phyloP scores from a whole-genome alignment of 2,329 filamentous ascomycete genomes.

The Clonostachys byssicola region DNA sequence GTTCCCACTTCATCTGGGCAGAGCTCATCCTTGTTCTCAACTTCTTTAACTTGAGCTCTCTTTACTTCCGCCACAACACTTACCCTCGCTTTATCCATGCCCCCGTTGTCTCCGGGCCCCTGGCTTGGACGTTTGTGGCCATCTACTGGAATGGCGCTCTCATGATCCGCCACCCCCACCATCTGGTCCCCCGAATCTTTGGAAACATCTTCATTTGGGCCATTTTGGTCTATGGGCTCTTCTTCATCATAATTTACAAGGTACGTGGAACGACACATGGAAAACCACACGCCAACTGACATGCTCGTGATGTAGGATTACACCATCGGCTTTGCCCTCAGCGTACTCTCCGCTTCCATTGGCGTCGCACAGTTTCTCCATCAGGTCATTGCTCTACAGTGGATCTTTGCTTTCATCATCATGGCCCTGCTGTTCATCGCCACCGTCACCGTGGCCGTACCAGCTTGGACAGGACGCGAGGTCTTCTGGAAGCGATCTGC shows the following conservation, averaged over 20 bases:
- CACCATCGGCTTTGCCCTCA: slow-evolving; percentile 76
- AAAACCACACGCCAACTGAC: slow-evolving; percentile 4
- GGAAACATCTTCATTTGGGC: slow-evolving; percentile 89
- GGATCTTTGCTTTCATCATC: slow-evolving; percentile 22
- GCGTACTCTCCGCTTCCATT: slow-evolving; percentile 67
- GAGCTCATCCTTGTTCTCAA: slow-evolving; percentile 76
- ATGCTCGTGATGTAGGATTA: slow-evolving; percentile 44
- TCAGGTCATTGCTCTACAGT: slow-evolving; percentile 76
- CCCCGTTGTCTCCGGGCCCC: slow-evolving; percentile 69
- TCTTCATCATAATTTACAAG: slow-evolving; percentile 72
- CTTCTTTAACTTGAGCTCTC: slow-evolving; percentile 72
- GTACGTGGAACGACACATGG: slow-evolving; percentile 28
- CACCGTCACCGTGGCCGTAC: slow-evolving; percentile 34
- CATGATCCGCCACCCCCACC: slow-evolving; percentile 65
- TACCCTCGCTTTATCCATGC: slow-evolving; percentile 73
- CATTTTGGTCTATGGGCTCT: slow-evolving; percentile 69
- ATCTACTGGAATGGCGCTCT: slow-evolving; percentile 89
- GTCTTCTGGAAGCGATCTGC: slow-evolving; percentile 40
- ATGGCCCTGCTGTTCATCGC: slow-evolving; percentile 20
- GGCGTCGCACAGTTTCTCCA: slow-evolving; percentile 73
- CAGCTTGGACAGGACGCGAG: slow-evolving; percentile 57
- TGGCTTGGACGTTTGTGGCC: slow-evolving; percentile 81
- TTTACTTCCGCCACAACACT: slow-evolving; percentile 77
- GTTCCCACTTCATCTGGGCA: slow-evolving; percentile 69
- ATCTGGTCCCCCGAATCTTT: slow-evolving; percentile 68